A percentile compares a stretch with the other conserved stretches of the same genome.
Conservation (phyloP, 2,329 filamentous ascomycete species). For the Dothiorella sarmentorum region DNA sequence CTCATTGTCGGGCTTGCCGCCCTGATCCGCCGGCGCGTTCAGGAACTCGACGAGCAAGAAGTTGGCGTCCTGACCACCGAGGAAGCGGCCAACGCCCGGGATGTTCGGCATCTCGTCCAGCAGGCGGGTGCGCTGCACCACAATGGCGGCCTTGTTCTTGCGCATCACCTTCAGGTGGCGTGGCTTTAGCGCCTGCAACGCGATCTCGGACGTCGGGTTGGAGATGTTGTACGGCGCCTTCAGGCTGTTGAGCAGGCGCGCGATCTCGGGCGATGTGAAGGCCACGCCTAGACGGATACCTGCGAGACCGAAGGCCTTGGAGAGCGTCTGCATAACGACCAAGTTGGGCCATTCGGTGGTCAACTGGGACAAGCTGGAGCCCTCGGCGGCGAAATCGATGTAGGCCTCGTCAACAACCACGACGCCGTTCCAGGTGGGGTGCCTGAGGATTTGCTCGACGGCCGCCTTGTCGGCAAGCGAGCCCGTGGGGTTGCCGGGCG, state of each 20-base stretch:
- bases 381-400: slow-evolving; percentile 83
- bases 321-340: slow-evolving; percentile 97
- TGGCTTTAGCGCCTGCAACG: slow-evolving; percentile 65
- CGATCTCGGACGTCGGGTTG: slow-evolving; percentile 79
- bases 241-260: slow-evolving; percentile 78
- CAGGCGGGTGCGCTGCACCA: slow-evolving; percentile 74
- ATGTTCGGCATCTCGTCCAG: slow-evolving; percentile 70
- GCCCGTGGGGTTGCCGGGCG: slow-evolving; percentile 91
- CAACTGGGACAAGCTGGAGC: slow-evolving; percentile 83
- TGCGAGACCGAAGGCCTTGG: slow-evolving; percentile 93
- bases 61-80: slow-evolving; percentile 78
- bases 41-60: slow-evolving; percentile 90
- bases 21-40: slow-evolving; percentile 51
- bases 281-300: slow-evolving; percentile 87
- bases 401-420: slow-evolving; percentile 95
- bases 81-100: slow-evolving; percentile 72
- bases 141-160: slow-evolving; percentile 63
- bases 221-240: slow-evolving; percentile 97
- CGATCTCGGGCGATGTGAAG: slow-evolving; percentile 73
- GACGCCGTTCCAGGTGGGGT: slow-evolving; percentile 92
- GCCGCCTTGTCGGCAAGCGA: slow-evolving; percentile 72
- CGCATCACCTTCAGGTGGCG: slow-evolving; percentile 71
- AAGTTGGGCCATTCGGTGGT: slow-evolving; percentile 91
- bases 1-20: slow-evolving; percentile 72
- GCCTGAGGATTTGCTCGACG: slow-evolving; percentile 69